Evolutionary conservation across 371 early-diverging fungal genomes (phyloP).

Genomic region (Amoeboradix gromovi): DNA sequence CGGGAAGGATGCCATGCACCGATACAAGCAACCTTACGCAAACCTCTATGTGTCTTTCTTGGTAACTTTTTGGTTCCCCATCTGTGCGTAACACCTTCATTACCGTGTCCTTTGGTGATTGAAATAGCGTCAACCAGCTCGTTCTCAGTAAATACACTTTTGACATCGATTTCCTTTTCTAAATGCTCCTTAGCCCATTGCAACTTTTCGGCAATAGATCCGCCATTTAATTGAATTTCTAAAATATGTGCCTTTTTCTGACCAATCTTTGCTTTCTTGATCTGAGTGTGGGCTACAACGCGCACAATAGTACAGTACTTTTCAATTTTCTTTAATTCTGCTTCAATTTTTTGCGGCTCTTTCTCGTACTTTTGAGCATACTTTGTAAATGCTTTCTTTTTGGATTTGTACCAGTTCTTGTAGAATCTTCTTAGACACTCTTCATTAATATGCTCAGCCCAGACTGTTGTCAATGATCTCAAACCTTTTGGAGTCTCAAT

Average conservation of each 20-base stretch:
- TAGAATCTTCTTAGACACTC: constrained; percentile 95
- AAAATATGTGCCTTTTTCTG: constrained; percentile 97
- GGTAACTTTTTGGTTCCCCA: constrained; percentile 99
- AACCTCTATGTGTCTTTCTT: constrained; percentile 98
- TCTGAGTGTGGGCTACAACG: constrained; percentile 94
- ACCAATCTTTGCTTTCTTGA: constrained; percentile 67
- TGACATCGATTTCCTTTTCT: constrained; percentile 78
- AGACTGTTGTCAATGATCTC: constrained; percentile 86
- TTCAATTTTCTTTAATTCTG: constrained; percentile 87
- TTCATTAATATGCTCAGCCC: constrained; percentile 95
- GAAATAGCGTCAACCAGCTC: constrained; percentile 98
- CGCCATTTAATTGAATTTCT: constrained; percentile 99
- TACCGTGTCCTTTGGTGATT: constrained; percentile 99
- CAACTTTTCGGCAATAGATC: constrained; percentile 85
- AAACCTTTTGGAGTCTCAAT: constrained; percentile 93
- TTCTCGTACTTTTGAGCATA: constrained; percentile 87
- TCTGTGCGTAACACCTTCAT: constrained; percentile 96
- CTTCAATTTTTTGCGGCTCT: constrained; percentile 53
- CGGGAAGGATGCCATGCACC: constrained; percentile 99
- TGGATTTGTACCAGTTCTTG: constrained; percentile 97
- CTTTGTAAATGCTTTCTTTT: constrained; percentile 96
- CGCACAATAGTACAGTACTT: constrained; percentile 95
- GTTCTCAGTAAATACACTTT: constrained; percentile 76
- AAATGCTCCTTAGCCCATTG: constrained; percentile 87
- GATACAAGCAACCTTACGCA: constrained; percentile 99